Conservation (phyloP, 306 rosid genomes). For the Dryas alaskensis region DNA sequence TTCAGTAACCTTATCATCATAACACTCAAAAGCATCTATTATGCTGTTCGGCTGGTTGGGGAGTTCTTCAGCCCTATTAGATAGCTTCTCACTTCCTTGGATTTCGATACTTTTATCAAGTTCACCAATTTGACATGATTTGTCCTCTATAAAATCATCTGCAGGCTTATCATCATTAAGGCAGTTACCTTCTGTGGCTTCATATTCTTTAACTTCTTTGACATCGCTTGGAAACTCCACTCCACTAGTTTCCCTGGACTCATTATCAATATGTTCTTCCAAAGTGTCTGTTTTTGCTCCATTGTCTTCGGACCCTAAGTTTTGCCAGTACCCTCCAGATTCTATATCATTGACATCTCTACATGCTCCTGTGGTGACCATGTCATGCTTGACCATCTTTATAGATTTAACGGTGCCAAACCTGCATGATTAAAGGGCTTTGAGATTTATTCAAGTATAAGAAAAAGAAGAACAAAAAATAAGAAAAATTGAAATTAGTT, state of each 20-base stretch:
- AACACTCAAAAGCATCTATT: conserved; percentile 30
- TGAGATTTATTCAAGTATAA: conserved; percentile 11
- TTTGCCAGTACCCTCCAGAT: conserved; percentile 27
- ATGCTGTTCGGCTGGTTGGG: conserved; percentile 29
- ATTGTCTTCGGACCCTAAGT: background rate
- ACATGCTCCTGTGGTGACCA: conserved; percentile 28
- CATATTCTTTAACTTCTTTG: conserved; percentile 37
- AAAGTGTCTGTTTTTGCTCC: conserved; percentile 26
- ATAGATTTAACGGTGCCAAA: conserved; percentile 79
- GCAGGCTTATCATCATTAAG: conserved; percentile 28
- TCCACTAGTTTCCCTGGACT: conserved; percentile 21
- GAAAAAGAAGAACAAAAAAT: background rate
- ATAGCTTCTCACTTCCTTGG: conserved; percentile 17
- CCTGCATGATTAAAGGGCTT: conserved; percentile 44
- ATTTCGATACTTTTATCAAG: conserved; percentile 24
- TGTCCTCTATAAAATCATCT: conserved; percentile 21
- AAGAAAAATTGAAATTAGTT: conserved; percentile 14
- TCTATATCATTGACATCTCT: conserved; percentile 31
- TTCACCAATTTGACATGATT: conserved; percentile 36
- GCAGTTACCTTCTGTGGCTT: conserved; percentile 15
- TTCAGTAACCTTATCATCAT: conserved; percentile 29
- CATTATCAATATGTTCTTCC: conserved; percentile 19
- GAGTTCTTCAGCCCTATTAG: conserved; percentile 25
- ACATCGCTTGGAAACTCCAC: conserved; percentile 12
- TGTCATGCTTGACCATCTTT: conserved; percentile 51